phyloP scores from a whole-genome alignment of 495 filamentous ascomycete species.

The Tuber calosporum region DNA sequence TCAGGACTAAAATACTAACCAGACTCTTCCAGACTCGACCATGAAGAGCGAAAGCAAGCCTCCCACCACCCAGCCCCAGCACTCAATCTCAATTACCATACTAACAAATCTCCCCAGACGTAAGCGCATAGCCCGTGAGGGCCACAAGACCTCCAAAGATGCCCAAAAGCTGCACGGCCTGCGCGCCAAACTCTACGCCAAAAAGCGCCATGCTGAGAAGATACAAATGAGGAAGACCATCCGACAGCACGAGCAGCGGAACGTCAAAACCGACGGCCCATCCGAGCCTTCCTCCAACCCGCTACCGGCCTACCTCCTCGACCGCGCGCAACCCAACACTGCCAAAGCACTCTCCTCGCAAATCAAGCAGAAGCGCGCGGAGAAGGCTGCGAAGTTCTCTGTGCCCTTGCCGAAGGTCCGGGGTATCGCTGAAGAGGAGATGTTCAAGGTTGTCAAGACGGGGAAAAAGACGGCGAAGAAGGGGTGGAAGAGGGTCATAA shows the following conservation, averaged over 20 bases:
- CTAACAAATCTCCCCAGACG: conserved; percentile 45
- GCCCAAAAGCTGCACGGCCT: conserved; percentile 88
- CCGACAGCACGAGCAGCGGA: conserved; percentile 86
- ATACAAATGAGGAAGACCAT: conserved; percentile 98
- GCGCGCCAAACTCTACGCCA: conserved; percentile 86
- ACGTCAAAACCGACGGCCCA: conserved; percentile 82
- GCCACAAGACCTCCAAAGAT: conserved; percentile 73
- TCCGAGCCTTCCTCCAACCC: conserved; percentile 64
- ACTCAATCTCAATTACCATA: background rate
- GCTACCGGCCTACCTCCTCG: conserved; percentile 80
- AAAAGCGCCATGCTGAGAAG: conserved; percentile 92
- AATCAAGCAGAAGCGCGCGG: conserved; percentile 81
- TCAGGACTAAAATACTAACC: conserved; percentile 17
- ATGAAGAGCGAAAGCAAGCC: conserved; percentile 65
- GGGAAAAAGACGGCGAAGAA: conserved; percentile 58
- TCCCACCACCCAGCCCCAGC: background rate
- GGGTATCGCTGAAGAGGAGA: conserved; percentile 93
- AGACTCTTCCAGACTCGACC: conserved; percentile 54
- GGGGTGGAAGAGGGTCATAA: conserved; percentile 94
- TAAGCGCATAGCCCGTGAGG: conserved; percentile 80
- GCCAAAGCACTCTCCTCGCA: conserved; percentile 80
- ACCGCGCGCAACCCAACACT: conserved; percentile 73
- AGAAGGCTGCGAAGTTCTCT: conserved; percentile 92
- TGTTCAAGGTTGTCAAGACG: conserved; percentile 97
- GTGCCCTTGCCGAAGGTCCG: conserved; percentile 91